phyloP scores from a whole-genome alignment of 2,329 filamentous ascomycete genomes.

The Neonectria ditissima region DNA sequence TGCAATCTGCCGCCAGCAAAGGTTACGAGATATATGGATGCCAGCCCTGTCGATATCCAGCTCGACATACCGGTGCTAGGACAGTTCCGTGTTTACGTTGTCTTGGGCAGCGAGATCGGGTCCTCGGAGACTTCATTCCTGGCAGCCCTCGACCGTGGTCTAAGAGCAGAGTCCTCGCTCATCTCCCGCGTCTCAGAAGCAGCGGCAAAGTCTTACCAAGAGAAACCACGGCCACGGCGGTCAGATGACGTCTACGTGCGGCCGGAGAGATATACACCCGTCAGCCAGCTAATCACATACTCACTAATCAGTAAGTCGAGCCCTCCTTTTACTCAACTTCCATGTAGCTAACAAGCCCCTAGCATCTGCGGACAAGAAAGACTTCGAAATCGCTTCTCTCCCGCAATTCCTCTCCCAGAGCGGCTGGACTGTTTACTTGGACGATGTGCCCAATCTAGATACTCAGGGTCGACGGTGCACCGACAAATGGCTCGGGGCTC shows the following conservation, averaged over 20 bases:
- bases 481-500: conserved; percentile 43
- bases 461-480: conserved; percentile 29
- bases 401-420: conserved; percentile 25
- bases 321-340: not conserved
- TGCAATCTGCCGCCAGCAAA: conserved; percentile 72
- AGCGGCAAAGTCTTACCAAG: conserved; percentile 70
- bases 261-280: conserved; percentile 74
- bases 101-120: conserved; percentile 69
- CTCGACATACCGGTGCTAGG: conserved; percentile 80
- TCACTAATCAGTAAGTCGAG: conserved; percentile 68
- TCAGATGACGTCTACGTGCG: conserved; percentile 73
- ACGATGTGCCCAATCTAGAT: conserved; percentile 29
- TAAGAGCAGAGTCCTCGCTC: conserved; percentile 63
- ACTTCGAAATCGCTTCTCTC: conserved; percentile 30
- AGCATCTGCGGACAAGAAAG: conserved; percentile 33
- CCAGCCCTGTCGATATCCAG: conserved; percentile 80
- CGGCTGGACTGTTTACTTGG: conserved; percentile 33
- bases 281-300: conserved; percentile 76
- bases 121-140: conserved; percentile 64
- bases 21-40: conserved; percentile 78
- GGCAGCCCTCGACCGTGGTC: conserved; percentile 64
- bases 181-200: conserved; percentile 68
- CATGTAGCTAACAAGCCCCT: conserved; percentile 2
- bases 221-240: conserved; percentile 66
- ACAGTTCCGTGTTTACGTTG: conserved; percentile 80